Conservation (phyloP, 106 monocot genomes). For the Dactylorhiza incarnata region DNA sequence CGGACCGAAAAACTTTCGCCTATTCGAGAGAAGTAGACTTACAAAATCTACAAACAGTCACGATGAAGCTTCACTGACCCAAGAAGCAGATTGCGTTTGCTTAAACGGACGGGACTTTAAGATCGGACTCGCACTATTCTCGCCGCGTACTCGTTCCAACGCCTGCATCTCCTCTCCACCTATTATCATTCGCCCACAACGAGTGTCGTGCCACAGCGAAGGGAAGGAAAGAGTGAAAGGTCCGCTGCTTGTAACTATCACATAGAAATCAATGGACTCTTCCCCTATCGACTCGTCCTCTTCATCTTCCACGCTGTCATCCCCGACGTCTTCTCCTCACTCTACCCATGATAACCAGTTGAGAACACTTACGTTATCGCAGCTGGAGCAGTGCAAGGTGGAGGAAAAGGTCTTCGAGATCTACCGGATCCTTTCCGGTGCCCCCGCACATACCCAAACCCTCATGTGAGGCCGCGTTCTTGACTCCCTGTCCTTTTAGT, state of each 20-base stretch:
- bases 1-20: no score
- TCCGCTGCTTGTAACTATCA: neutral
- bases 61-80: no score
- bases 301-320: neutral
- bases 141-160: no score
- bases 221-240: neutral
- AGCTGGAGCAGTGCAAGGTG: constrained; percentile 59
- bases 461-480: constrained; percentile 34
- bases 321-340: constrained; percentile 2
- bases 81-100: no score
- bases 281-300: neutral
- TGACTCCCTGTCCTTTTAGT: neutral
- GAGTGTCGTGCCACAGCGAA: neutral
- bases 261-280: neutral
- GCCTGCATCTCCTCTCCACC: no score
- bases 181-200: neutral
- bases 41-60: no score
- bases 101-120: no score
- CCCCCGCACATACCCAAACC: constrained; percentile 40
- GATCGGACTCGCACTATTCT: no score
- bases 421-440: constrained; percentile 41
- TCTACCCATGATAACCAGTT: neutral
- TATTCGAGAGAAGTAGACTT: no score
- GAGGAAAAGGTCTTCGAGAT: constrained; percentile 65
- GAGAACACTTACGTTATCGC: constrained; percentile 43